phyloP scores from a whole-genome alignment of 257 asterid species.

The Solanum rostratum region DNA sequence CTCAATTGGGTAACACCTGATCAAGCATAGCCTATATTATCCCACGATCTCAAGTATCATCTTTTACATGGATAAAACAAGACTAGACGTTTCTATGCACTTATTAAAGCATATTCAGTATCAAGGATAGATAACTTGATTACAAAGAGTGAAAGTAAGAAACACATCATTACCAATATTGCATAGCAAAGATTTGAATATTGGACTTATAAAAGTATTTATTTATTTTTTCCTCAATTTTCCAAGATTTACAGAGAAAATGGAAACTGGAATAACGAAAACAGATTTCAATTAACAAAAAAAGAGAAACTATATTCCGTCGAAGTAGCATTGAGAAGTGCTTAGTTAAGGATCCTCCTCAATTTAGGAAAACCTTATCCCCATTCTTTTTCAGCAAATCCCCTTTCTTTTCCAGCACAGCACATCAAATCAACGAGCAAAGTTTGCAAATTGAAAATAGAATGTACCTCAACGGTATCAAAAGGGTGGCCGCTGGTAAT shows the following conservation, averaged over 20 bases:
- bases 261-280: neutral
- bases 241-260: neutral
- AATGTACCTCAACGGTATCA: slow-evolving; percentile 80
- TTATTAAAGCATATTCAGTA: neutral
- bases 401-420: neutral
- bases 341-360: neutral
- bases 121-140: neutral
- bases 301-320: neutral
- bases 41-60: neutral
- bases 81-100: neutral
- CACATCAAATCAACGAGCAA: neutral
- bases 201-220: neutral
- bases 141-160: neutral
- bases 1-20: neutral
- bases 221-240: neutral
- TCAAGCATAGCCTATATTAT: neutral
- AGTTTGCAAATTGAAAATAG: neutral
- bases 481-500: slow-evolving; percentile 70
- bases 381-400: neutral
- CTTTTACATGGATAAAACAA: neutral
- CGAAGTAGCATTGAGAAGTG: neutral
- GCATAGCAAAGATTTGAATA: neutral
- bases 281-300: neutral
- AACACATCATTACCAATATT: neutral
- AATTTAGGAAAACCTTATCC: neutral